Evolutionary conservation across 1,284 basidiomycete species (phyloP), one percentile per base, ranked within the genome.

Genomic region (Psilocybe mexicana): DNA sequence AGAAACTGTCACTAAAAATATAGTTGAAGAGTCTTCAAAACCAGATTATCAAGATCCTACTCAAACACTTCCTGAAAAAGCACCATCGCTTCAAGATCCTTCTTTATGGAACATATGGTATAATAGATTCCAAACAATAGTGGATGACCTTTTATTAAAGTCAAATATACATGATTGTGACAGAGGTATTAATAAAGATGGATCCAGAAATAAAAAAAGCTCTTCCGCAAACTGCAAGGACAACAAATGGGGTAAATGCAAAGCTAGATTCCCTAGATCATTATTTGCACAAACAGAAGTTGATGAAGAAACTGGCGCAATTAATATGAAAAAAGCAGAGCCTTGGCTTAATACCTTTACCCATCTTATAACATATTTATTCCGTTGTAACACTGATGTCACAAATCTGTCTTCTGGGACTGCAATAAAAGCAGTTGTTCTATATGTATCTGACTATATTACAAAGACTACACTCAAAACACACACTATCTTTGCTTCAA

Each of bases 151-250:
- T n/a, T 18, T 67, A 14, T 30, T 57, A 2, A 43, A 46, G 28
- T 65, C 66, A 28, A 65, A 67, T 61, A 36, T 64, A 26, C 64
- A 66, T 52, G 52, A n/a, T 8, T 66, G n/a, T n/a, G 25, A 51
- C 28, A 38, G 49, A 4, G 33, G 14, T 25, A n/a, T n/a, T n/a
- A n/a, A n/a, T n/a, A n/a, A n/a, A n/a, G n/a, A n/a, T n/a, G n/a
- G n/a, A n/a, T n/a, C n/a, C 11, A 5, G n/a, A n/a, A n/a, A n/a
- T n/a, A 40, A 38, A 3, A 51, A 51, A 42, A 42, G 24, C 23
- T 12, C 24, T 36, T 7, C 35, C 5, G 33, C 33, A 51, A 25
- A 23, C 36, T 23, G 23, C 18, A n/a, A n/a, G n/a, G n/a, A n/a
- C n/a, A n/a, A n/a, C n/a, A n/a, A n/a, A n/a, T n/a, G n/a, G n/a